A percentile compares a stretch with the other conserved stretches of the same genome.
These are phyloP conservation scores for Phaeotremella skinneri DNA, from an alignment of 768 basidiomycete species.

Conservation along the genomic window DNA sequence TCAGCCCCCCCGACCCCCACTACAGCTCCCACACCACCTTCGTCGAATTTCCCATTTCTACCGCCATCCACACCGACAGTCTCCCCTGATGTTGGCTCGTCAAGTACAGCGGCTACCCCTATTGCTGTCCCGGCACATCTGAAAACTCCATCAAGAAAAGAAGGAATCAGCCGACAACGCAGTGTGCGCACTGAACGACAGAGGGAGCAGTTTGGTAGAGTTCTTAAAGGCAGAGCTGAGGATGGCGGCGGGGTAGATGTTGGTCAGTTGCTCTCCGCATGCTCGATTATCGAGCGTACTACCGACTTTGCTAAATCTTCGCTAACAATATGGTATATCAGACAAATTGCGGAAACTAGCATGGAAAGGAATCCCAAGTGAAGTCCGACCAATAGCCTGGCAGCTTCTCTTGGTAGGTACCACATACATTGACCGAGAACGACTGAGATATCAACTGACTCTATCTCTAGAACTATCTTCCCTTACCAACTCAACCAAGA, in stretches of 20 bases:
- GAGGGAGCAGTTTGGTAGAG: slow-evolving; percentile 46
- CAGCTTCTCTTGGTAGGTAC: slow-evolving; percentile 78
- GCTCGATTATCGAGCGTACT: slow-evolving; percentile 1
- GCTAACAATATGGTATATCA: slow-evolving; percentile 51
- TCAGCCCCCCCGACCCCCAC: slow-evolving; percentile 13
- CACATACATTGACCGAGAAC: neutral
- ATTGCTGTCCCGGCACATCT: neutral
- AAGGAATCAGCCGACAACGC: slow-evolving; percentile 32
- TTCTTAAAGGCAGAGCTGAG: slow-evolving; percentile 34
- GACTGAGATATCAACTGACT: slow-evolving; percentile 12
- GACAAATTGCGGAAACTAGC: slow-evolving; percentile 84
- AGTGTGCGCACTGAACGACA: slow-evolving; percentile 47
- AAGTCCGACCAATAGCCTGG: slow-evolving; percentile 89
- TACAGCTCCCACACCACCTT: neutral
- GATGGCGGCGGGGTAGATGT: slow-evolving; percentile 63
- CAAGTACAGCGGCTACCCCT: neutral
- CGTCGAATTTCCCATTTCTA: neutral
- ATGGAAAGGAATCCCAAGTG: slow-evolving; percentile 88
- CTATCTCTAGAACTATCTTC: slow-evolving; percentile 98
- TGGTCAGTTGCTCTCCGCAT: slow-evolving; percentile 55
- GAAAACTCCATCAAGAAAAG: slow-evolving; percentile 6
- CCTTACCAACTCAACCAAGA: slow-evolving; percentile 74
- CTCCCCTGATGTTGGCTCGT: slow-evolving; percentile 1
- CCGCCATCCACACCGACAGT: neutral
- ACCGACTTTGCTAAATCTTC: too few relatives aligned